Evolutionary conservation across 1,284 basidiomycete genomes (phyloP).

Genomic region (Tremellales sp.): DNA sequence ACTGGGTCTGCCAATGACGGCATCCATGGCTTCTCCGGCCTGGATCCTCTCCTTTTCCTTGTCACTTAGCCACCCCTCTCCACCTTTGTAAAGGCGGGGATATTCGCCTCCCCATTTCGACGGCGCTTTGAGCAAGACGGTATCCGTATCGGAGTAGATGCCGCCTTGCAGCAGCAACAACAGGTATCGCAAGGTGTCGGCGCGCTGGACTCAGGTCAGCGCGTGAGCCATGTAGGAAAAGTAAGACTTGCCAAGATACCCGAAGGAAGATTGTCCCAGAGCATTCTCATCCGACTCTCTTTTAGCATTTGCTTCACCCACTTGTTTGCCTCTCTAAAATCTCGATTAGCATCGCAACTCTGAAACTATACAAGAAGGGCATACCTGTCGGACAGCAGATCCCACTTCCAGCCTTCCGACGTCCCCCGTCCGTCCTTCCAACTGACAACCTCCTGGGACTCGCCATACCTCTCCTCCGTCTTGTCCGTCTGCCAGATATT

Average conservation of each 20-base stretch:
- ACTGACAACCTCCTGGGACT: slow-evolving; percentile 15
- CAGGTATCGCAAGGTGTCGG: slow-evolving; percentile 47
- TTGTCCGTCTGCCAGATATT: slow-evolving; percentile 48
- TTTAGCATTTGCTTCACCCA: slow-evolving; percentile 25
- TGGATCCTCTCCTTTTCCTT: slow-evolving; percentile 16
- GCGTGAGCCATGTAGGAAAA: background rate
- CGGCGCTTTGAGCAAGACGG: slow-evolving; percentile 37
- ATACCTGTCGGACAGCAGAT: slow-evolving; percentile 36
- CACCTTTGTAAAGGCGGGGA: slow-evolving; percentile 32
- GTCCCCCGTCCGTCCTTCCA: slow-evolving; percentile 33
- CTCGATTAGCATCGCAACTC: background rate
- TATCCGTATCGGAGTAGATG: slow-evolving; percentile 50
- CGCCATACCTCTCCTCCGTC: slow-evolving; percentile 8
- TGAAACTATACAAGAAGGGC: slow-evolving; percentile 7
- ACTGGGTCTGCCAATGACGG: slow-evolving; percentile 34
- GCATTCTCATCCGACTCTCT: slow-evolving; percentile 22
- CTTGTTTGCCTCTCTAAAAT: slow-evolving; percentile 26
- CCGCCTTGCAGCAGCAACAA: slow-evolving; percentile 44
- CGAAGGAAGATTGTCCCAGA: slow-evolving; percentile 41
- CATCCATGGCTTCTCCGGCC: slow-evolving; percentile 21
- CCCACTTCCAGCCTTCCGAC: slow-evolving; percentile 43
- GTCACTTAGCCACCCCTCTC: slow-evolving; percentile 35
- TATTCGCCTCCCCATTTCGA: slow-evolving; percentile 35
- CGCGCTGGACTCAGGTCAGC: slow-evolving; percentile 23
- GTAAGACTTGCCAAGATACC: slow-evolving; percentile 41